These are phyloP conservation scores for Eucalyptus melliodora DNA, from an alignment of 345 rosid species.

Conservation along the genomic window DNA sequence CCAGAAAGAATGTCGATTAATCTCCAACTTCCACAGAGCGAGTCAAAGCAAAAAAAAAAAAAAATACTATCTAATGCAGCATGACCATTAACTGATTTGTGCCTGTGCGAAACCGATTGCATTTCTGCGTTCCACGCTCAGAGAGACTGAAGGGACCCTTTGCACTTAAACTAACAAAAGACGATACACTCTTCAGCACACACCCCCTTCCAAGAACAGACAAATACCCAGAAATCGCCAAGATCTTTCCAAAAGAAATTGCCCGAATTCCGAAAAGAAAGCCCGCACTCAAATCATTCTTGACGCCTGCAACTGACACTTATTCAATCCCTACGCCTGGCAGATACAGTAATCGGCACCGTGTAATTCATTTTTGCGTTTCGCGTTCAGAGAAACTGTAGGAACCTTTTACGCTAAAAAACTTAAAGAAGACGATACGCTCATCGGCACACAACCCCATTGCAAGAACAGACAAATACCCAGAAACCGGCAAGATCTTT, in stretches of 20 bases:
- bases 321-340: background rate
- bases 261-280: background rate
- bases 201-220: background rate
- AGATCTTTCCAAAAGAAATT: background rate
- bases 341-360: background rate
- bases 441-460: background rate
- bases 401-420: background rate
- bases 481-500: background rate
- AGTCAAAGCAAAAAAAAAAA: background rate
- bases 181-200: background rate
- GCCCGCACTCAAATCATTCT: background rate
- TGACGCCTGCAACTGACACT: background rate
- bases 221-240: background rate
- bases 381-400: background rate
- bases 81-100: background rate
- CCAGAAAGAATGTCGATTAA: background rate
- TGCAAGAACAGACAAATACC: background rate
- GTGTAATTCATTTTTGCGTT: background rate
- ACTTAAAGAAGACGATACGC: background rate
- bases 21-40: background rate
- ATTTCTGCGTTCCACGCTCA: background rate
- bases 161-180: background rate
- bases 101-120: background rate
- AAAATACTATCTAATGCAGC: background rate
- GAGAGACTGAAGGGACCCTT: background rate